A percentile compares a stretch with the other conserved stretches of the same genome.
These are phyloP conservation scores for Metarhizium robertsii DNA, from an alignment of 2,329 filamentous ascomycete species.

Conservation along the genomic window DNA sequence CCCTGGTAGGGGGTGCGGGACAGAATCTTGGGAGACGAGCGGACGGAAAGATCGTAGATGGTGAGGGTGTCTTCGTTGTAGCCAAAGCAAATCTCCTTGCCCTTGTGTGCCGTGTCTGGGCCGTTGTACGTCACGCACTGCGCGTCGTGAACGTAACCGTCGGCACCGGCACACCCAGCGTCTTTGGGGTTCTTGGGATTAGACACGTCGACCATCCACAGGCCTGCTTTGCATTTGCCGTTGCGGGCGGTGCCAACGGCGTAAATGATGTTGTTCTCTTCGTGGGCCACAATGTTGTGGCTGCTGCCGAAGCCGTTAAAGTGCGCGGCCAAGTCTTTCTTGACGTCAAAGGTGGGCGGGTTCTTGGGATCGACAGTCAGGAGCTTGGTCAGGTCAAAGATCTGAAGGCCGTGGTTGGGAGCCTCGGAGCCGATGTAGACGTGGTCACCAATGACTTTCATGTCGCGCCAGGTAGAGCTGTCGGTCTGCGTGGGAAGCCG, in stretches of 20 bases:
- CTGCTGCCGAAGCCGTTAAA: slow-evolving; percentile 30
- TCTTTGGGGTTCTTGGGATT: slow-evolving; percentile 40
- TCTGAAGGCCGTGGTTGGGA: slow-evolving; percentile 47
- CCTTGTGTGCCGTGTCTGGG: slow-evolving; percentile 33
- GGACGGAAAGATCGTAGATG: slow-evolving; percentile 39
- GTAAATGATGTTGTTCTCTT: slow-evolving; percentile 35
- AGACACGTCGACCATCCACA: slow-evolving; percentile 46
- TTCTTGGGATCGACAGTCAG: slow-evolving; percentile 32
- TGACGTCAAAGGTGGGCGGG: slow-evolving; percentile 23
- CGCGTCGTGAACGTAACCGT: slow-evolving; percentile 43
- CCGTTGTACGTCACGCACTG: slow-evolving; percentile 45
- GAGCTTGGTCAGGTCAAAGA: slow-evolving; percentile 52
- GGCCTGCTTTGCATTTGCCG: slow-evolving; percentile 33
- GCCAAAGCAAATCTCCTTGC: slow-evolving; percentile 17
- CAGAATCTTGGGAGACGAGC: slow-evolving; percentile 33
- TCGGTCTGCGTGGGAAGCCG: slow-evolving; percentile 33
- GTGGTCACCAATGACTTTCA: slow-evolving; percentile 28
- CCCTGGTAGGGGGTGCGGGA: slow-evolving; percentile 45
- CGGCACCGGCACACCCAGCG: slow-evolving; percentile 36
- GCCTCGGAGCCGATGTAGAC: slow-evolving; percentile 34
- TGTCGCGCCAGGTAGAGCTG: slow-evolving; percentile 29
- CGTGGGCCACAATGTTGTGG: slow-evolving; percentile 42
- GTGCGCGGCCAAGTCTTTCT: slow-evolving; percentile 25
- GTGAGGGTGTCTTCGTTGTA: slow-evolving; percentile 17
- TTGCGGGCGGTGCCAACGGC: slow-evolving; percentile 32